Base-by-base conservation (phyloP, 345 rosid genomes). In the Eucalyptus urophylla region DNA sequence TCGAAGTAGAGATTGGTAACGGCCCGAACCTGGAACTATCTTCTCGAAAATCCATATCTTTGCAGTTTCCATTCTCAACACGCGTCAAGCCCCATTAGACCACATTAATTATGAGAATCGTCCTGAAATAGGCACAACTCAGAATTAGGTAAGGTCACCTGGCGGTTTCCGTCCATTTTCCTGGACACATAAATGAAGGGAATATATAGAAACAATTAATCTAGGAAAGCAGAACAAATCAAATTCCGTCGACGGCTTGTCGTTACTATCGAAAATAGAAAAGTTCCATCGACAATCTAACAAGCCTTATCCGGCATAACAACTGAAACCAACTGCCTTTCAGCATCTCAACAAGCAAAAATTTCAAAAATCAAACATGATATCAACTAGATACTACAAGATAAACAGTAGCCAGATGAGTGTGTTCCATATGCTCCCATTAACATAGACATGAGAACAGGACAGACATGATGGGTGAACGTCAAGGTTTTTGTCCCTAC, bases 21-120 rank as follows among this genome's bases (percentile, higher is more conserved):
- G 92, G 91, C 37, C 92, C 95, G 53, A 94, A 94, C 91, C 97
- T 94, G 49, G 94, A 92, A 90, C 96, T 97, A 90, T 96, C 98
- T 91, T 94, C 98, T 91, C 89, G 92, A 67, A 90, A 88, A 92
- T 95, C 98, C 98, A 97, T 96, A 86, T 51, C 89, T 67, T 89
- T 56, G 86, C 86, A 8, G 87, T 89, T 90, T 90, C 92, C 88
- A 25, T n/a, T 88, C 89, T 88, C 90, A 81, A 69, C 58, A 76
- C 86, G 69, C 87, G 86, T 90, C 91, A 91, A 91, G 56, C 87
- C 33, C 87, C 87, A 86, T 45, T 45, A 86, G 40, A 49, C 56
- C 56, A 86, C 87, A 86, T 19, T 45, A 86, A 86, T 86, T 31
- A 45, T 19, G 87, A 86, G 51, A 76, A 76, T 40, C 47, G 4